Evolutionary conservation across 1,284 basidiomycete genomes (phyloP).

Genomic region (Cutaneotrichosporon sp.): DNA sequence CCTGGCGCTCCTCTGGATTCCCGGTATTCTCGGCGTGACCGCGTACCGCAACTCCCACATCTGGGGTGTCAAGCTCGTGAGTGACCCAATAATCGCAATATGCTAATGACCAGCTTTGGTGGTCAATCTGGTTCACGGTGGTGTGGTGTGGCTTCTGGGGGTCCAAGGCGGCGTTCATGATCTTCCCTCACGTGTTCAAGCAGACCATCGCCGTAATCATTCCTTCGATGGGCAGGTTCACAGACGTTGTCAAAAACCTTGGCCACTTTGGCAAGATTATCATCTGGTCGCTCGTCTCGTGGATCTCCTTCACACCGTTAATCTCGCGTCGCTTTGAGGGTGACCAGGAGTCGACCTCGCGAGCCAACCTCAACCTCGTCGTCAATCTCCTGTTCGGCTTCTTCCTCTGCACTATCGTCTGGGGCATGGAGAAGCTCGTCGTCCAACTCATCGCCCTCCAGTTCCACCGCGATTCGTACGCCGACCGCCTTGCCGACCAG

Average conservation of each 20-base stretch:
- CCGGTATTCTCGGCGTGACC: constrained; percentile 68
- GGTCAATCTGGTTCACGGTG: constrained; percentile 81
- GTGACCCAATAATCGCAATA: constrained; percentile 29
- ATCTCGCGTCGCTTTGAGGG: constrained; percentile 48
- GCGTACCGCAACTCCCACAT: constrained; percentile 59
- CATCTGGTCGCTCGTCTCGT: constrained; percentile 66
- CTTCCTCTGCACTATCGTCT: constrained; percentile 68
- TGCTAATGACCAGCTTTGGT: constrained; percentile 60
- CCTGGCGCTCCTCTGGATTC: constrained; percentile 68
- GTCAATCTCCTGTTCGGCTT: constrained; percentile 63
- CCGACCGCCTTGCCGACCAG: constrained; percentile 80
- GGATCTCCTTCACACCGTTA: constrained; percentile 68
- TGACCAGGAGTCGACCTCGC: constrained; percentile 22
- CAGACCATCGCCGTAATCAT: constrained; percentile 70
- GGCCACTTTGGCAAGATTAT: constrained; percentile 66
- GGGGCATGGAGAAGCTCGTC: constrained; percentile 78
- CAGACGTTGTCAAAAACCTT: constrained; percentile 71
- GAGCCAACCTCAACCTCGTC: constrained; percentile 35
- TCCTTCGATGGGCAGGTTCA: constrained; percentile 67
- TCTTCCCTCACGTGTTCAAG: constrained; percentile 62
- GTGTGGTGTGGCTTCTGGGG: constrained; percentile 86
- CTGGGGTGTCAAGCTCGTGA: constrained; percentile 55
- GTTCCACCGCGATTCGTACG: constrained; percentile 86
- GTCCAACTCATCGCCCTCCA: constrained; percentile 76
- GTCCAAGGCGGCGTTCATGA: constrained; percentile 64